These are phyloP conservation scores for Colletotrichum shisoi DNA, from an alignment of 2,329 filamentous ascomycete species.

Conservation along the genomic window DNA sequence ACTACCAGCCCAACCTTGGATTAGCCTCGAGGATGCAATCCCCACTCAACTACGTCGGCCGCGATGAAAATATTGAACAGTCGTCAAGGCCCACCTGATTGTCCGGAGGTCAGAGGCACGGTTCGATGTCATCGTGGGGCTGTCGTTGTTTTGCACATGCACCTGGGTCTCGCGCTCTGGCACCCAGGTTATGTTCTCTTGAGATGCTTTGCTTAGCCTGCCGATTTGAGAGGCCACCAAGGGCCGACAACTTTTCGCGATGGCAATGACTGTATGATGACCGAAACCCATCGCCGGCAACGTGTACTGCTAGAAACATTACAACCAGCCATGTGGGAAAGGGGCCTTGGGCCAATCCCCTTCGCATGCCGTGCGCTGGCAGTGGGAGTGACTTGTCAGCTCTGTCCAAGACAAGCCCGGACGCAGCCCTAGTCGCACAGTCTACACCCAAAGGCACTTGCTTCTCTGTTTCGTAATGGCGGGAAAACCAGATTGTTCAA, in stretches of 20 bases:
- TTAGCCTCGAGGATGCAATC: background rate
- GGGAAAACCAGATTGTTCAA: background rate
- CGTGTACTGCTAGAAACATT: background rate
- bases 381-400: background rate
- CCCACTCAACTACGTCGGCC: conserved; percentile 8
- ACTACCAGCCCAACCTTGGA: background rate
- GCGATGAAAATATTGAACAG: conserved; percentile 4
- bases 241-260: too few relatives aligned
- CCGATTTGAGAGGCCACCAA: background rate
- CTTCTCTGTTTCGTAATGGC: background rate
- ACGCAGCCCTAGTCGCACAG: background rate
- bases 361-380: conserved; percentile 4
- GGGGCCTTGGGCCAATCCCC: background rate
- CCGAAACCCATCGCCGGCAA: background rate
- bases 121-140: conserved; percentile 14
- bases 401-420: background rate
- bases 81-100: background rate
- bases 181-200: background rate
- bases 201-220: background rate
- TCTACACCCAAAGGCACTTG: background rate
- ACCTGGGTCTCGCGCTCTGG: background rate
- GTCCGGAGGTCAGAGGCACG: background rate
- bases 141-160: background rate
- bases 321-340: conserved; percentile 1
- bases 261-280: background rate